A percentile compares a stretch with the other conserved stretches of the same genome.
These are phyloP conservation scores for Chalara sp. DNA, from an alignment of 2,329 filamentous ascomycete species.

Conservation along the genomic window DNA sequence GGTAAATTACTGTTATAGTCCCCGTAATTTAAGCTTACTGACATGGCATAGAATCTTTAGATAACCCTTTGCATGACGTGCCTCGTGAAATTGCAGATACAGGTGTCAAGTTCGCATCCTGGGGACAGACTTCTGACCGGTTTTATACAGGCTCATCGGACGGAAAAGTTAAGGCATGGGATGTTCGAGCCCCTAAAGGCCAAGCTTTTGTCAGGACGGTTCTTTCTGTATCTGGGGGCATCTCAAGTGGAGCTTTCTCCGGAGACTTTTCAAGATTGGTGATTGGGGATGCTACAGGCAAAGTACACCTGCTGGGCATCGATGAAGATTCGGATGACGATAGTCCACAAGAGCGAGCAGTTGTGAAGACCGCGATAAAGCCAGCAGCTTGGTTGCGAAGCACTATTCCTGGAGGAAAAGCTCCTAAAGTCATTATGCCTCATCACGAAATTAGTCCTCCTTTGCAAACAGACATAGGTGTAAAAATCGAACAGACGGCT, in stretches of 20 bases:
- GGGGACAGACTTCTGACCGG: constrained; percentile 49
- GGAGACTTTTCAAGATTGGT: constrained; percentile 47
- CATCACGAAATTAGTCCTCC: constrained; percentile 43
- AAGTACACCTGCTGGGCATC: constrained; percentile 47
- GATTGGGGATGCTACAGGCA: constrained; percentile 55
- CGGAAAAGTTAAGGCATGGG: constrained; percentile 57
- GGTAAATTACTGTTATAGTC: constrained; percentile 18
- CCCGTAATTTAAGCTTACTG: constrained; percentile 3
- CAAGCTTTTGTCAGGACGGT: constrained; percentile 45
- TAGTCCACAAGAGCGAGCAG: neutral
- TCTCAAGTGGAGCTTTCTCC: constrained; percentile 53
- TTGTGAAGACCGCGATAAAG: neutral
- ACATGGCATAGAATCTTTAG: constrained; percentile 20
- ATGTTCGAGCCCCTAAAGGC: constrained; percentile 38
- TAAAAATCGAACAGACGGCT: constrained; percentile 4
- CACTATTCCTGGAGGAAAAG: constrained; percentile 1
- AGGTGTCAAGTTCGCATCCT: constrained; percentile 57
- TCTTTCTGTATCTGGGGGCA: constrained; percentile 46
- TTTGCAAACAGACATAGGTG: constrained; percentile 10
- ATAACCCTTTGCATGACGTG: constrained; percentile 22
- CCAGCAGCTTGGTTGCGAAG: neutral
- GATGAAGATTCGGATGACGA: constrained; percentile 24
- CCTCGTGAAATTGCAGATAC: constrained; percentile 47
- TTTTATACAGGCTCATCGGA: constrained; percentile 61
- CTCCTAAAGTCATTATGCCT: constrained; percentile 41